A percentile compares a stretch with the other conserved stretches of the same genome.
These are phyloP conservation scores for Hebeloma cylindrosporum DNA, from an alignment of 768 basidiomycete species.

Conservation along the genomic window DNA sequence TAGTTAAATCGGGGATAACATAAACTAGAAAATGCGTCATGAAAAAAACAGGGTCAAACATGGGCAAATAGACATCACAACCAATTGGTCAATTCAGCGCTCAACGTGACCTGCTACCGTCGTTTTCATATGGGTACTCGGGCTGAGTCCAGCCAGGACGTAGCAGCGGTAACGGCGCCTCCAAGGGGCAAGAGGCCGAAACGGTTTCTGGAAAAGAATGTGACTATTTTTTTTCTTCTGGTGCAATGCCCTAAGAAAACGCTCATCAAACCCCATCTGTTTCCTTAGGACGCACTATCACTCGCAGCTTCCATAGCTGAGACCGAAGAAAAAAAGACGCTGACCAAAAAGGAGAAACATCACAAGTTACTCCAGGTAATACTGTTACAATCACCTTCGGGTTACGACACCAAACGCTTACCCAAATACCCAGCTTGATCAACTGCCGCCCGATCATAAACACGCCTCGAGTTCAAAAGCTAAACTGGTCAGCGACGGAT, in stretches of 20 bases:
- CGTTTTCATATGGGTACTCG: conserved; percentile 6
- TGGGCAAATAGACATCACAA: too few species aligned
- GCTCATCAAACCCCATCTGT: conserved; percentile 1
- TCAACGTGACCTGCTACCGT: too few species aligned
- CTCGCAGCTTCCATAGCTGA: conserved; percentile 49
- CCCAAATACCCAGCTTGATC: conserved; percentile 22
- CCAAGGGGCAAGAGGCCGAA: conserved; percentile 31
- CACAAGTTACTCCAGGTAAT: conserved; percentile 41
- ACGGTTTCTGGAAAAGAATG: conserved; percentile 37
- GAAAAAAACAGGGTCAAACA: too few species aligned
- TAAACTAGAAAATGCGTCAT: too few species aligned
- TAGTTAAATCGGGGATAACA: too few species aligned
- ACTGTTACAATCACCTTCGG: conserved; percentile 1
- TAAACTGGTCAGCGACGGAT: conserved; percentile 36
- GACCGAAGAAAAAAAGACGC: conserved; percentile 44
- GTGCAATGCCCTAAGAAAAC: conserved; percentile 2
- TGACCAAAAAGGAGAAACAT: conserved; percentile 39
- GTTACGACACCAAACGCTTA: not conserved
- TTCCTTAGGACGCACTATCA: conserved; percentile 43
- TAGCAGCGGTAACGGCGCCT: not conserved
- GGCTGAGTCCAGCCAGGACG: not conserved
- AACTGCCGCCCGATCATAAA: conserved; percentile 27
- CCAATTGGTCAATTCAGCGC: too few species aligned
- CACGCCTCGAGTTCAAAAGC: conserved; percentile 32
- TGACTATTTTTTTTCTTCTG: conserved; percentile 18